Evolutionary conservation across 371 early-diverging fungal genomes (phyloP), one percentile per base, ranked within the genome.

Genomic region (Mucor sp.): DNA sequence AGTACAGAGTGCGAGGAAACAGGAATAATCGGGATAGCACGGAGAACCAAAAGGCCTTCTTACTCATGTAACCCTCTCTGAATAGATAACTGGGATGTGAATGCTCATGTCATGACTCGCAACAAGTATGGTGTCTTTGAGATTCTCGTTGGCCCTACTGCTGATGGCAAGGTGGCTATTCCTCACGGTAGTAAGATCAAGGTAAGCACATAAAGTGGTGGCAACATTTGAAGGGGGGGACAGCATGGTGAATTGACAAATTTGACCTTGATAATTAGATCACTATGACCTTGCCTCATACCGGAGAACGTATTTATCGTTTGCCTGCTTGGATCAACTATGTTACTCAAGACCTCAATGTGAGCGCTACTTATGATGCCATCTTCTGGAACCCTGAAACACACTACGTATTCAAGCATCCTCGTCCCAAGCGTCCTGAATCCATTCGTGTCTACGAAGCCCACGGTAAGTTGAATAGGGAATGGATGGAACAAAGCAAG

Each of bases 311-410:
- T 43, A 90, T 96, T 59, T 94, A 96, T 68, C 87, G 98, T 32
- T 77, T 97, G 33, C 96, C 98, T 55, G 97, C 95, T 50, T 96
- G 93, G 91, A 93, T 91, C 69, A 80, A 79, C 9, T 86, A 93
- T 35, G 96, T 93, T 33, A 90, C 89, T 7, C 97, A 98, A 81
- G 95, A 97, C 64, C 77, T 96, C 64, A 71, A 67, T 63, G 87
- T 88, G 9, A 92, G 92, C 69, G 91, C 94, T 11, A 78, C 84
- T 11, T 97, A 97, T 71, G 96, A 98, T 47, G 91, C 90, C 28
- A 86, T 95, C 44, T 98, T 95, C 80, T 98, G 96, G 95, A 90
- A 98, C 74, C 98, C 98, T 44, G 84, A 87, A 28, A 62, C 87
- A 32, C 69, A 78, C 50, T 94, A 95, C 74, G 67, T 64, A 14